A percentile compares a stretch with the other conserved stretches of the same genome.
Conservation (phyloP, 306 rosid genomes). For the Vachellia collinsii region DNA sequence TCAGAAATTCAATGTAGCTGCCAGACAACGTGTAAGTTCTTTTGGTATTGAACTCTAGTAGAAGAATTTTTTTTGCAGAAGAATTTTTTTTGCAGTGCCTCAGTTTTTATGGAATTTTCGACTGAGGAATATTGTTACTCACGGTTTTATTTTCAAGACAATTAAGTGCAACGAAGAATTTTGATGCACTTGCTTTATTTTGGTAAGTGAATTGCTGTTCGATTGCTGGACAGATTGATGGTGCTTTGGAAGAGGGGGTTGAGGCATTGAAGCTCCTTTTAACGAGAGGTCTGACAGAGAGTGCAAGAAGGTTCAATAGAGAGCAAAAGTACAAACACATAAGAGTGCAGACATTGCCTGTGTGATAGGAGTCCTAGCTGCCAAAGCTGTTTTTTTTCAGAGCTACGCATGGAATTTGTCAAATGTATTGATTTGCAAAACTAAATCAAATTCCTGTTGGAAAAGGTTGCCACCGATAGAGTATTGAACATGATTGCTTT, state of each 20-base stretch:
- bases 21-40: conserved; percentile 80
- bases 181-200: neutral
- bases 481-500: too few species aligned
- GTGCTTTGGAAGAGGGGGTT: conserved; percentile 58
- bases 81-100: conserved; percentile 15
- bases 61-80: conserved; percentile 5
- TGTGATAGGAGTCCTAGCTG: conserved; percentile 39
- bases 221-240: conserved; percentile 50
- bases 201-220: neutral
- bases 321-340: conserved; percentile 85
- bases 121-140: neutral
- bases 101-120: conserved; percentile 18
- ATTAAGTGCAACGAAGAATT: conserved; percentile 2
- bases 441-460: too few species aligned
- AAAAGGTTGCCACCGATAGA: too few species aligned
- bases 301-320: conserved; percentile 68
- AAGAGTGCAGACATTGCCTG: conserved; percentile 61
- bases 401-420: conserved; percentile 17
- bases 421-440: neutral
- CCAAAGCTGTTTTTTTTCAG: too few species aligned
- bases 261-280: conserved; percentile 61
- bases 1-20: conserved; percentile 72
- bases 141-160: conserved; percentile 17
- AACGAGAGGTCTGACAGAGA: conserved; percentile 58
- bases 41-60: neutral